Percentiles rank a stretch among this genome's conserved stretches.
Evolutionary conservation across 208 protist species (phyloP).

Genomic region (Wallacemonas sp.): DNA sequence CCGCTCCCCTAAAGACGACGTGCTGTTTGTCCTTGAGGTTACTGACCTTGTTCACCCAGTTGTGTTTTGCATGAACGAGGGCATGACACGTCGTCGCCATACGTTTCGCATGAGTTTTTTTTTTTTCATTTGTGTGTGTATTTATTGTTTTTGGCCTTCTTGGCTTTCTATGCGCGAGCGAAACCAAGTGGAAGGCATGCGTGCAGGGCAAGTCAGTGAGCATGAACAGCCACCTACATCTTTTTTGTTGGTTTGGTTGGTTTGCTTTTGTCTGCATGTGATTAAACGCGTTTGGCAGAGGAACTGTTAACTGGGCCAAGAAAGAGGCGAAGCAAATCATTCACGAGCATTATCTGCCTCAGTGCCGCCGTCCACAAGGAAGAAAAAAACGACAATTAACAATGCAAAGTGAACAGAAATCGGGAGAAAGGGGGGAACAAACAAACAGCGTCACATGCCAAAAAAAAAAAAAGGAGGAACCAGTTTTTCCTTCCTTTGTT

Average conservation of each 20-base stretch:
- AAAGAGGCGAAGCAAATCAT: conserved; percentile 3
- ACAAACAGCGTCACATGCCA: neutral
- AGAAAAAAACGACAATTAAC: neutral
- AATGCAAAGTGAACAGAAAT: neutral
- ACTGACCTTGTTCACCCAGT: too few relatives aligned
- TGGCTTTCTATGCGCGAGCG: neutral
- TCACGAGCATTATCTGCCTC: neutral
- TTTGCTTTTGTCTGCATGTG: neutral
- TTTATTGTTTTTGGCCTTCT: conserved; percentile 10
- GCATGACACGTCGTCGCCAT: too few relatives aligned
- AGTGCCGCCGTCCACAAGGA: neutral
- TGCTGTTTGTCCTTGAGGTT: too few relatives aligned
- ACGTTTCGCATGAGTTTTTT: too few relatives aligned
- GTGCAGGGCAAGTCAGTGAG: neutral
- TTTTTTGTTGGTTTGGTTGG: neutral
- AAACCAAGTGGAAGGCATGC: neutral
- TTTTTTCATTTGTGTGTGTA: neutral
- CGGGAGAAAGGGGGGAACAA: conserved; percentile 1
- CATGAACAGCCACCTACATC: neutral
- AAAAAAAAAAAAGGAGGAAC: too few relatives aligned
- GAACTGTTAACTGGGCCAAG: conserved; percentile 1
- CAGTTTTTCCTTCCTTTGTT: too few relatives aligned
- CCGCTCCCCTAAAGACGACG: too few relatives aligned
- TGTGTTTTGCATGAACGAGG: too few relatives aligned
- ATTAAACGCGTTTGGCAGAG: neutral